These are phyloP conservation scores for Dalbergia cultrata DNA, from an alignment of 306 rosid genomes.

Conservation along the genomic window DNA sequence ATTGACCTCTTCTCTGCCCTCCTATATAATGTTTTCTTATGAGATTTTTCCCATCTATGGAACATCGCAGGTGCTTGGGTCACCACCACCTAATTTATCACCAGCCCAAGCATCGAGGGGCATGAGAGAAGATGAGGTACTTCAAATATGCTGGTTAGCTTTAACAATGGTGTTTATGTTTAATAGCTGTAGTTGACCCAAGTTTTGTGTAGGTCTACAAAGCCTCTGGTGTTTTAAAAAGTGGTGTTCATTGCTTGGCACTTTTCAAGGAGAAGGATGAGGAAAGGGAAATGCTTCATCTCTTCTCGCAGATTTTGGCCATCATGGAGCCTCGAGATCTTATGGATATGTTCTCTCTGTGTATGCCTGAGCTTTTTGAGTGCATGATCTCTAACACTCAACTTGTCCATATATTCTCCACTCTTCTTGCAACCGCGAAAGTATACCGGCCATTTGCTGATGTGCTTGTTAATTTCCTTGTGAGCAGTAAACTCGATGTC, in stretches of 20 bases:
- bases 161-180: constrained; percentile 28
- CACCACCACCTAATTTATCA: constrained; percentile 79
- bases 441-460: constrained; percentile 93
- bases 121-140: constrained; percentile 99
- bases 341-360: constrained; percentile 99
- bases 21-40: constrained; percentile 52
- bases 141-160: constrained; percentile 32
- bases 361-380: constrained; percentile 98
- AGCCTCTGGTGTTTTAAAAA: constrained; percentile 96
- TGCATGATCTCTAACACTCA: constrained; percentile 94
- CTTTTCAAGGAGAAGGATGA: constrained; percentile 98
- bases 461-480: constrained; percentile 93
- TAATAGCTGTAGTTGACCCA: constrained; percentile 46
- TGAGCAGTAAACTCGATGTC: constrained; percentile 85
- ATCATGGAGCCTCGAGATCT: constrained; percentile 99
- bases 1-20: constrained; percentile 39
- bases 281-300: constrained; percentile 96
- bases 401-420: constrained; percentile 93
- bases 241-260: constrained; percentile 97
- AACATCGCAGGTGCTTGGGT: constrained; percentile 77
- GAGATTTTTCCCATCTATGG: constrained; percentile 63
- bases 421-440: constrained; percentile 83
- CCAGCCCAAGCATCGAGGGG: constrained; percentile 88
- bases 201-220: constrained; percentile 73
- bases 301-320: constrained; percentile 93